Evolutionary conservation across 176 grass and related monocot species (phyloP).

Genomic region (Alloteropsis semialata): DNA sequence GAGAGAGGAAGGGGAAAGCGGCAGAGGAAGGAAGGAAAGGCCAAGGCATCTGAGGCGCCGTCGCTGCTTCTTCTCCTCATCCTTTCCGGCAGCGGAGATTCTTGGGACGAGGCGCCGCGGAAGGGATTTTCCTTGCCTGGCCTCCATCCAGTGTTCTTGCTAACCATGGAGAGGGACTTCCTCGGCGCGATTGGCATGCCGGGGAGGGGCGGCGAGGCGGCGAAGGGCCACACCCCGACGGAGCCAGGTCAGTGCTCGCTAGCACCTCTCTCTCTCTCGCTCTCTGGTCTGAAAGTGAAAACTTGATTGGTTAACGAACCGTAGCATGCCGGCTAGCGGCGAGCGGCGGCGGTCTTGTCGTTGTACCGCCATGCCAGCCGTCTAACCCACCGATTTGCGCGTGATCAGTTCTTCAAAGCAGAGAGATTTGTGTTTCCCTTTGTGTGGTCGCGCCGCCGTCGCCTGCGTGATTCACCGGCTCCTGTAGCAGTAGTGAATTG

Average conservation of each 20-base stretch:
- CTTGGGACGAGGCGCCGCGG: background rate
- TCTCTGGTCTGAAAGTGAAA: background rate
- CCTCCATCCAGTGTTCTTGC: background rate
- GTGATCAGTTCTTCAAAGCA: background rate
- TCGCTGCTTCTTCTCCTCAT: background rate
- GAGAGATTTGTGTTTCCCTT: background rate
- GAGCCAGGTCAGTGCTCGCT: constrained; percentile 37
- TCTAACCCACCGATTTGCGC: background rate
- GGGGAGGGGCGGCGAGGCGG: constrained; percentile 5
- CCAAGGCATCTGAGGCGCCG: constrained; percentile 7
- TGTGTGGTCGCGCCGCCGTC: background rate
- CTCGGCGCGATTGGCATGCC: constrained; percentile 51
- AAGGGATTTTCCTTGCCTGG: background rate
- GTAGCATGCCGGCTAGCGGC: background rate
- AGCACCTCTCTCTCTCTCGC: background rate
- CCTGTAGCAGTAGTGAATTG: background rate
- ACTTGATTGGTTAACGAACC: background rate
- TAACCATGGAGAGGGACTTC: constrained; percentile 82
- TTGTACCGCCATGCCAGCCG: no score
- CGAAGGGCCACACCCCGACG: background rate
- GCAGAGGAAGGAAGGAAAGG: background rate
- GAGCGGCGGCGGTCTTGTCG: no score
- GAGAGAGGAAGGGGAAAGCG: background rate
- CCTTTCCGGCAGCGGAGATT: background rate
- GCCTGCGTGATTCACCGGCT: background rate